Base-by-base conservation (phyloP, 352 stramenopile genomes). In the Lagenidium giganteum region DNA sequence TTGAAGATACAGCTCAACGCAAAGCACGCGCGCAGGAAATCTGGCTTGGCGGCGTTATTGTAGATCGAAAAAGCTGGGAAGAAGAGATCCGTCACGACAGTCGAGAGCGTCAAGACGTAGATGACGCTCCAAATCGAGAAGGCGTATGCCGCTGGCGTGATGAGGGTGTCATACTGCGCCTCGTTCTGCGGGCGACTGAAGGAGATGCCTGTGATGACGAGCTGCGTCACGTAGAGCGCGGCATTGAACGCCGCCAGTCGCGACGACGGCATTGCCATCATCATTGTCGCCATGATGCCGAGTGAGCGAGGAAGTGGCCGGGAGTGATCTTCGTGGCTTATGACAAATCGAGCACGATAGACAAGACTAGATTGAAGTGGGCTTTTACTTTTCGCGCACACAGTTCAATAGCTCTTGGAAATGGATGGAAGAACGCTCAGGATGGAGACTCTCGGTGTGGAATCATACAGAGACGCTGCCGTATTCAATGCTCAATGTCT, bases 61-160 rank as follows among this genome's bases (percentile, higher is more conserved):
- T 70, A 83, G 47, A 89, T 53, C 42, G 61, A 68, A 5, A 79
- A 47, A 21, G 49, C 52, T 13, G 68, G 61, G 38, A 67, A 74
- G 21, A 72, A 63, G 22, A 76, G 61, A 54, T 89, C 73, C 21
- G 57, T 70, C 51, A 82, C 65, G 35, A 79, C 63, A 29, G 70
- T 70, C 44, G 61, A 67, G 39, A 81, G 54, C 51, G 39, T 43
- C 33, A 62, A 54, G 39, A 83, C 43, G 51, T 87, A 83, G 60
- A 89, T 84, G 44, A 59, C 28, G 45, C 66, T 69, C 71, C 74
- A 87, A 48, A 90, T 80, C 18, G 61, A 69, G 55, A 86, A 87
- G 14, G 61, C 66, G 45, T 64, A 80, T 13, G 34, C 29, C 8
- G 70, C 70, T 0, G 74, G 74, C 28, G 74, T 87, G 35, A 86